These are phyloP conservation scores for Tylopilus orsonianus DNA, from an alignment of 1,284 basidiomycete species.

Conservation along the genomic window DNA sequence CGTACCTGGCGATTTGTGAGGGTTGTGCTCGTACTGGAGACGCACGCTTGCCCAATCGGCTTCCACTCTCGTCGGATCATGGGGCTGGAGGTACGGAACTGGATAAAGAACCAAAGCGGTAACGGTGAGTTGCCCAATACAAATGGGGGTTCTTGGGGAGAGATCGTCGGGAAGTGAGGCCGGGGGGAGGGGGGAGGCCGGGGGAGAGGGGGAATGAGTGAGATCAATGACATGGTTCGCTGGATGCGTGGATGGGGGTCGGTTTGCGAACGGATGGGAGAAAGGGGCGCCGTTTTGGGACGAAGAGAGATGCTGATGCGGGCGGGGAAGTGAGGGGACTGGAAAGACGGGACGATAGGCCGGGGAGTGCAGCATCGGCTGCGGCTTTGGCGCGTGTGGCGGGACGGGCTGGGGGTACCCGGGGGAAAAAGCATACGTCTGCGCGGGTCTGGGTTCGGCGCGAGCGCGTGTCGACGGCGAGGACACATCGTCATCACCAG, in stretches of 20 bases:
- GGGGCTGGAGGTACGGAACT: slow-evolving; percentile 63
- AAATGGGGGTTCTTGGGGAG: slow-evolving; percentile 76
- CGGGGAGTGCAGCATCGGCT: slow-evolving; percentile 23
- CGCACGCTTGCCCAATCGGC: slow-evolving; percentile 78
- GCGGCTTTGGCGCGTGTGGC: slow-evolving; percentile 22
- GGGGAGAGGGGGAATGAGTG: slow-evolving; percentile 71
- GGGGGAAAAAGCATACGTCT: slow-evolving; percentile 21
- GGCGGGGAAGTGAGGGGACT: slow-evolving; percentile 36
- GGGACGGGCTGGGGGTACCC: slow-evolving; percentile 20
- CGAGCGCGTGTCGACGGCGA: slow-evolving; percentile 25
- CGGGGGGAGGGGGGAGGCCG: slow-evolving; percentile 41
- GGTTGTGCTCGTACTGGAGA: slow-evolving; percentile 68
- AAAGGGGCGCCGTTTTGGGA: slow-evolving; percentile 21
- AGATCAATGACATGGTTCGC: slow-evolving; percentile 69
- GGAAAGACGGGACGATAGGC: slow-evolving; percentile 51
- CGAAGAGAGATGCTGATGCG: slow-evolving; percentile 21
- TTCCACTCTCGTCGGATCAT: slow-evolving; percentile 42
- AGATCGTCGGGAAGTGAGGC: slow-evolving; percentile 48
- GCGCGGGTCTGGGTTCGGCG: slow-evolving; percentile 39
- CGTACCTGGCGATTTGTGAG: slow-evolving; percentile 49
- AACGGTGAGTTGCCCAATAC: slow-evolving; percentile 82
- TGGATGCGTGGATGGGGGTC: slow-evolving; percentile 23
- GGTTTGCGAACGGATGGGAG: slow-evolving; percentile 16
- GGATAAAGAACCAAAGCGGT: slow-evolving; percentile 88
- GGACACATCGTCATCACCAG: slow-evolving; percentile 55